These are phyloP conservation scores for Penicillium pancosmium DNA, from an alignment of 495 filamentous ascomycete species.

Conservation along the genomic window DNA sequence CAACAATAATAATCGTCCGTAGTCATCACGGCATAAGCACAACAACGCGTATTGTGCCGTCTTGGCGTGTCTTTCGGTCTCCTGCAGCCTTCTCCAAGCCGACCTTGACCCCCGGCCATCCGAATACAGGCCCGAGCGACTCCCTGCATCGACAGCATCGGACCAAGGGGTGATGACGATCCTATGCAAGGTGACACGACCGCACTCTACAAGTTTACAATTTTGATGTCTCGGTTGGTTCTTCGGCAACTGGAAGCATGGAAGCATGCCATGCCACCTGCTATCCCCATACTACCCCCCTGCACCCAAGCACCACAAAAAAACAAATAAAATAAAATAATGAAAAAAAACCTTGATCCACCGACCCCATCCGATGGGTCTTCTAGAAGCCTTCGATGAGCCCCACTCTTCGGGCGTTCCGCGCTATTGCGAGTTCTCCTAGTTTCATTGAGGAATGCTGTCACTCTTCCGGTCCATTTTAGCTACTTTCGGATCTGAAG, in stretches of 20 bases:
- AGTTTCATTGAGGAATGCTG: slow-evolving; percentile 7
- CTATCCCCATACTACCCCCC: background rate
- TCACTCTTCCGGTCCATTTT: slow-evolving; percentile 3
- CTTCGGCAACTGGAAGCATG: background rate
- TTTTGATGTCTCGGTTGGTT: background rate
- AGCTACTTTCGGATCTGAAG: slow-evolving; percentile 1
- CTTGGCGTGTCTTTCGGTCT: slow-evolving; percentile 1
- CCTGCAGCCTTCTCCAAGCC: background rate
- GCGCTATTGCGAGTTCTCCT: slow-evolving; percentile 7
- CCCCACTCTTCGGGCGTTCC: slow-evolving; percentile 10
- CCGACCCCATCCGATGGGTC: slow-evolving; percentile 11
- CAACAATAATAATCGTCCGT: background rate
- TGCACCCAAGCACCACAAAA: background rate
- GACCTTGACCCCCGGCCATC: background rate
- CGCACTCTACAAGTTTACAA: no score
- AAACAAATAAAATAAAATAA: background rate
- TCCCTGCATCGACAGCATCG: background rate
- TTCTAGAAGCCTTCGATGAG: slow-evolving; percentile 17
- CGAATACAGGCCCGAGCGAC: slow-evolving; percentile 1
- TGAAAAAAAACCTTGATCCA: slow-evolving; percentile 9
- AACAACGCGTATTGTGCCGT: background rate
- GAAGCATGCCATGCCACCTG: background rate
- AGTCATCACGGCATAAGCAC: background rate
- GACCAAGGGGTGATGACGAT: slow-evolving; percentile 1
- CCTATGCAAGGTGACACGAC: background rate